Evolutionary conservation across 352 stramenopile genomes (phyloP).

Genomic region (Peronosclerospora sorghi): DNA sequence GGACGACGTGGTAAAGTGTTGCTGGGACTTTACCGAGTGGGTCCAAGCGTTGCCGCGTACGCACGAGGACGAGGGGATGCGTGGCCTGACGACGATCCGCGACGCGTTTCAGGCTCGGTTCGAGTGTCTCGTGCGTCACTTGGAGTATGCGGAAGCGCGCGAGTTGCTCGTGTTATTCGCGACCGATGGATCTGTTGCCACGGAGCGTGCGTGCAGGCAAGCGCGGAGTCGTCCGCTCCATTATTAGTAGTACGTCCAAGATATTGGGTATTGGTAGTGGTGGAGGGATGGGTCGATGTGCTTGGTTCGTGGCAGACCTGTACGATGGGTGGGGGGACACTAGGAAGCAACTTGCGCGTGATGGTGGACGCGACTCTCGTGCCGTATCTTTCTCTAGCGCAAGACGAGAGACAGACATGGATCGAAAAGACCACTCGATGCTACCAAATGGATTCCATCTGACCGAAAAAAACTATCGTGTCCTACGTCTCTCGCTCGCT

Average conservation of each 20-base stretch:
- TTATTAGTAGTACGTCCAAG: too few relatives aligned
- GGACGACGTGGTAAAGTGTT: slow-evolving; percentile 47
- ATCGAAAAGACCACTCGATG: too few relatives aligned
- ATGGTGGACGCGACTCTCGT: slow-evolving; percentile 72
- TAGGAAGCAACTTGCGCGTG: slow-evolving; percentile 58
- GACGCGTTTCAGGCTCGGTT: slow-evolving; percentile 49
- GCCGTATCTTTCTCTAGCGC: slow-evolving; percentile 68
- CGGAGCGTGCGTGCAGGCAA: slow-evolving; percentile 28
- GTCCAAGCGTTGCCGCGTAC: slow-evolving; percentile 1
- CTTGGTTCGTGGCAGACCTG: too few relatives aligned
- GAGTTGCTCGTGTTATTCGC: slow-evolving; percentile 66
- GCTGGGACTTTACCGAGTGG: slow-evolving; percentile 67
- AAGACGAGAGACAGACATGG: slow-evolving; percentile 78
- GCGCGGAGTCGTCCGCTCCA: too few relatives aligned
- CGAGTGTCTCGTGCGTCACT: slow-evolving; percentile 47
- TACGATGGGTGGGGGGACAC: too few relatives aligned
- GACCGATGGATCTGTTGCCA: slow-evolving; percentile 57
- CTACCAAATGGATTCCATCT: too few relatives aligned
- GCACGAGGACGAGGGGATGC: slow-evolving; percentile 14
- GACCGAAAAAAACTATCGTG: background rate
- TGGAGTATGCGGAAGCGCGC: slow-evolving; percentile 49
- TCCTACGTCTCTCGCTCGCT: background rate
- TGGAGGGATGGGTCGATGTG: too few relatives aligned
- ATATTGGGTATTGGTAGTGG: too few relatives aligned
- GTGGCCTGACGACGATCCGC: slow-evolving; percentile 27